Evolutionary conservation across 1,284 basidiomycete species (phyloP).

Genomic region (Phellinidium pouzarii): DNA sequence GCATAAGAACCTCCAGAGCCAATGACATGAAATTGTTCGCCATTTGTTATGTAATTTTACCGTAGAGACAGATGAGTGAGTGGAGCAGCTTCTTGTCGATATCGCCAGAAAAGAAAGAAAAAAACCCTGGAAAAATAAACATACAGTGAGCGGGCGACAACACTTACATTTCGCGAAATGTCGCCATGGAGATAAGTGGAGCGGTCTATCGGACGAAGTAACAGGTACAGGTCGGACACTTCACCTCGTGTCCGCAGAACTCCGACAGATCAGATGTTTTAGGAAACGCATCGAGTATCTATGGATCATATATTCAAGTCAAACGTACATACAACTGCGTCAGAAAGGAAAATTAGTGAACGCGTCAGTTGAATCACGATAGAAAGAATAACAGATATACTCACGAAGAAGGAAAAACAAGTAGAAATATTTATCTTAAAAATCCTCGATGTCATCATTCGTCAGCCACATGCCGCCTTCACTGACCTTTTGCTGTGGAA

Average conservation of each 20-base stretch:
- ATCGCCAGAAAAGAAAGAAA: not conserved
- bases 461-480: conserved; percentile 54
- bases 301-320: no score
- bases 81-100: not conserved
- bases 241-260: not conserved
- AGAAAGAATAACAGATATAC: no score
- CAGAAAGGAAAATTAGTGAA: no score
- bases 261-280: not conserved
- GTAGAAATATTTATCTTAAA: conserved; percentile 20
- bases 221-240: not conserved
- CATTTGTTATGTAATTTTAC: not conserved
- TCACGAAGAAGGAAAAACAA: not conserved
- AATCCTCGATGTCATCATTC: conserved; percentile 64
- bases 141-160: no score
- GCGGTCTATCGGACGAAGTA: not conserved
- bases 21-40: no score
- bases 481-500: not conserved
- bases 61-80: not conserved
- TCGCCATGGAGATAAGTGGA: not conserved
- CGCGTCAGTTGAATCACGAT: no score
- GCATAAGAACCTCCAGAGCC: no score
- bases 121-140: not conserved
- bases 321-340: no score
- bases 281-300: no score
- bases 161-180: conserved; percentile 1